These are phyloP conservation scores for Ceratocystiopsis brevicomis DNA, from an alignment of 2,329 filamentous ascomycete species.

Conservation along the genomic window DNA sequence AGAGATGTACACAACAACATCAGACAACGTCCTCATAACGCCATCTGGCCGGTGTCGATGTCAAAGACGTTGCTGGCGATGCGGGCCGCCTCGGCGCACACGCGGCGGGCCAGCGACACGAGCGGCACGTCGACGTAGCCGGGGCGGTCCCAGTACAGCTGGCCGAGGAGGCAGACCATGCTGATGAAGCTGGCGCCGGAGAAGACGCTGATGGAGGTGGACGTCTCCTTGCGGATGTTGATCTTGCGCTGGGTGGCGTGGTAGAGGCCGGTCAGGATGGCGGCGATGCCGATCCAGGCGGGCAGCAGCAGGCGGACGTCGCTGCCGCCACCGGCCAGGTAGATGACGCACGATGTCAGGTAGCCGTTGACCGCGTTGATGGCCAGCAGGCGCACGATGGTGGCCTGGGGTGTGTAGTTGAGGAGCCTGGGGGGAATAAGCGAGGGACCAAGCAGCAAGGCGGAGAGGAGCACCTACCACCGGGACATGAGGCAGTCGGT, in stretches of 20 bases:
- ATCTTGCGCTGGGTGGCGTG: slow-evolving; percentile 62
- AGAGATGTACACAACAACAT: not conserved
- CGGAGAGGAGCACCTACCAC: slow-evolving; percentile 31
- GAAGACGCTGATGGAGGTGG: slow-evolving; percentile 58
- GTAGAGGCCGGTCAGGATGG: slow-evolving; percentile 54
- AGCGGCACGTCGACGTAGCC: slow-evolving; percentile 43
- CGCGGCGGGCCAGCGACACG: slow-evolving; percentile 21
- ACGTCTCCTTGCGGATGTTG: slow-evolving; percentile 62
- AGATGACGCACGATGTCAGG: slow-evolving; percentile 52
- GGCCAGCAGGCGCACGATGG: slow-evolving; percentile 59
- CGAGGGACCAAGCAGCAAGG: not conserved
- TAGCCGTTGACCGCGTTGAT: slow-evolving; percentile 60
- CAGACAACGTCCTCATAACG: not conserved
- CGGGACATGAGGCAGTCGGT: slow-evolving; percentile 71
- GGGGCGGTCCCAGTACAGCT: slow-evolving; percentile 43
- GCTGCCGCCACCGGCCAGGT: slow-evolving; percentile 48
- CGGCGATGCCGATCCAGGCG: slow-evolving; percentile 62
- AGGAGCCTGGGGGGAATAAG: slow-evolving; percentile 39
- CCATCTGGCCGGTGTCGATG: slow-evolving; percentile 5
- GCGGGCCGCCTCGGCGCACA: slow-evolving; percentile 4
- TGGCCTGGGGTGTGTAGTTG: slow-evolving; percentile 66
- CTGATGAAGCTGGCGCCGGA: slow-evolving; percentile 59
- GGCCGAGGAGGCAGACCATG: slow-evolving; percentile 49
- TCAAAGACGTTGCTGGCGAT: slow-evolving; percentile 8
- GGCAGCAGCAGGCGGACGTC: slow-evolving; percentile 54